Percentiles rank a stretch among this genome's conserved stretches.
phyloP scores from a whole-genome alignment of 345 rosid species.

The Eucalyptus marginata region DNA sequence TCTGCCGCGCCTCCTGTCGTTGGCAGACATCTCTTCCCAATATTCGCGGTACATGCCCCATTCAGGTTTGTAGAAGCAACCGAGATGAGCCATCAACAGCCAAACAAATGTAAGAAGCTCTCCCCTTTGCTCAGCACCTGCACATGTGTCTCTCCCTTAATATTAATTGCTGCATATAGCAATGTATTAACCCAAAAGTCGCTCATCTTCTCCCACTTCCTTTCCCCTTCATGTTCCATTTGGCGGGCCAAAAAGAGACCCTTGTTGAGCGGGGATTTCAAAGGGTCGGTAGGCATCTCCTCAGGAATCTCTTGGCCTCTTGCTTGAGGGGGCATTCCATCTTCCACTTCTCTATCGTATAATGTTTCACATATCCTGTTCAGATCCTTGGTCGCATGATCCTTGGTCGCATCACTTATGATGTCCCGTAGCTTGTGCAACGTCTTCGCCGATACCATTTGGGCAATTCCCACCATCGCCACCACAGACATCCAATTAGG shows the following conservation, averaged over 20 bases:
- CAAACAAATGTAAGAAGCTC: not conserved
- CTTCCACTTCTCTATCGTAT: accelerated
- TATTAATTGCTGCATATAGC: accelerated
- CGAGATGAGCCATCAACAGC: not conserved
- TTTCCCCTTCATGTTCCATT: accelerated
- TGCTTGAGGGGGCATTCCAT: too few relatives aligned
- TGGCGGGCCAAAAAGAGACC: accelerated
- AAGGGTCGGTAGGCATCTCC: too few relatives aligned
- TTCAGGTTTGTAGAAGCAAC: not conserved
- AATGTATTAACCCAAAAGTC: accelerated
- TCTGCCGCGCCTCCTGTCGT: accelerated
- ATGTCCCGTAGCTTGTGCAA: accelerated
- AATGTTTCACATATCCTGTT: not conserved
- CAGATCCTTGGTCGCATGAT: too few relatives aligned
- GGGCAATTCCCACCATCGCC: not conserved
- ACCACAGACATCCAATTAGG: accelerated
- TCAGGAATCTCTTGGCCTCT: too few relatives aligned
- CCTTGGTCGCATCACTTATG: not conserved
- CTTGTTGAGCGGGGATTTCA: accelerated
- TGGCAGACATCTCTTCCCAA: too few relatives aligned
- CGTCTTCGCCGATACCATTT: accelerated
- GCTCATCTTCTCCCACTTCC: accelerated
- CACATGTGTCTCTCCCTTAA: not conserved
- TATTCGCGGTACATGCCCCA: not conserved
- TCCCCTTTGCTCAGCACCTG: not conserved